Evolutionary conservation across 225 moss, liverwort and hornwort genomes (phyloP).

Genomic region (Straminergon stramineum): DNA sequence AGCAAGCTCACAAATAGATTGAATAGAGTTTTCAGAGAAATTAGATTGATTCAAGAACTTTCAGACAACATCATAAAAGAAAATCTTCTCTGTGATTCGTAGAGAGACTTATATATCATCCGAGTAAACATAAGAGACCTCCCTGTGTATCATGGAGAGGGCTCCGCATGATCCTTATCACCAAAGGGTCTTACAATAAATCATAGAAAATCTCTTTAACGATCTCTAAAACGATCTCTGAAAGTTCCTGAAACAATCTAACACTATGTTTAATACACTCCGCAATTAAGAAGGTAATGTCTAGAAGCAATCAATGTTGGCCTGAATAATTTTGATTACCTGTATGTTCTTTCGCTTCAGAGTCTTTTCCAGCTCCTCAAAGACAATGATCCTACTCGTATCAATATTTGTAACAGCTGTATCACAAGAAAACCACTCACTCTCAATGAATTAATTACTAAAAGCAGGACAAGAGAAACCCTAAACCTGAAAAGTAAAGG

Average conservation of each 20-base stretch:
- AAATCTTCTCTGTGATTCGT: not conserved
- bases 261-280: not conserved
- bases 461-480: not conserved
- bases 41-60: not conserved
- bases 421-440: not conserved
- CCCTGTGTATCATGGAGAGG: not conserved
- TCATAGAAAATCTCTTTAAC: not conserved
- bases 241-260: not conserved
- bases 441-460: not conserved
- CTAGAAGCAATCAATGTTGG: not conserved
- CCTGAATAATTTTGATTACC: conserved; percentile 8
- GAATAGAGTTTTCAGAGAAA: not conserved
- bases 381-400: conserved; percentile 46
- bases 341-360: conserved; percentile 50
- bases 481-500: not conserved
- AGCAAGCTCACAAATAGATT: not conserved
- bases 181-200: not conserved
- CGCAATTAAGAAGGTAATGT: not conserved
- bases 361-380: conserved; percentile 34
- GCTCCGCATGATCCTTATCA: not conserved
- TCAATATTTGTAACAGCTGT: conserved; percentile 64
- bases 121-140: not conserved
- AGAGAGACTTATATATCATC: not conserved
- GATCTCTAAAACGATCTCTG: not conserved
- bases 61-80: not conserved